Conservation (phyloP, 179 eudicot species). For the Camellia oleifera region DNA sequence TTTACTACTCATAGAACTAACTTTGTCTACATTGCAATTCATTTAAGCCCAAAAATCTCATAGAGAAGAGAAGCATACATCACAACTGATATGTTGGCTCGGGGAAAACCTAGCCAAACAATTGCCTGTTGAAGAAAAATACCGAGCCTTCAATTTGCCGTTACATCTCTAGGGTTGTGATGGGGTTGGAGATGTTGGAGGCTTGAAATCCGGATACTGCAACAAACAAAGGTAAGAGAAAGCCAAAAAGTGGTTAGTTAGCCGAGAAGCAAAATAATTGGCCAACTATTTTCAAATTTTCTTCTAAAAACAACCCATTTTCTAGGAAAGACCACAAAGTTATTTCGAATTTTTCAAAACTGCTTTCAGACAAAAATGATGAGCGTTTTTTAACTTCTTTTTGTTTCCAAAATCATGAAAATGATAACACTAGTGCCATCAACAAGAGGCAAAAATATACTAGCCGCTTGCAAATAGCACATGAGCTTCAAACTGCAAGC, state of each 20-base stretch:
- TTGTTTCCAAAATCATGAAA: too few species aligned
- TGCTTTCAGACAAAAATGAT: too few species aligned
- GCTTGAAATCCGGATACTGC: conserved; percentile 92
- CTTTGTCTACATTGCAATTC: background rate
- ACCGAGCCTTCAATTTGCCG: background rate
- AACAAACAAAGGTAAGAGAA: conserved; percentile 16
- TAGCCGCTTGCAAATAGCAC: background rate
- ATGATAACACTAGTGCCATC: background rate
- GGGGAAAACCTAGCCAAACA: too few species aligned
- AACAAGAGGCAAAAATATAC: background rate
- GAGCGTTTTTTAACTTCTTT: too few species aligned
- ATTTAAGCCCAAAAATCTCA: background rate
- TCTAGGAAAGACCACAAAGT: too few species aligned
- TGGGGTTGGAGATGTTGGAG: conserved; percentile 86
- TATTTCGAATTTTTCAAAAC: too few species aligned
- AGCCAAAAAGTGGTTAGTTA: too few species aligned
- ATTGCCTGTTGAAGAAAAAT: background rate
- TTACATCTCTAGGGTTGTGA: conserved; percentile 46
- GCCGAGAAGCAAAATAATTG: too few species aligned
- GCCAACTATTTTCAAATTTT: too few species aligned
- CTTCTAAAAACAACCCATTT: too few species aligned
- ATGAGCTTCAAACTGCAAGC: too few species aligned
- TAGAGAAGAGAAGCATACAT: background rate
- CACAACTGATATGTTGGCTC: background rate
- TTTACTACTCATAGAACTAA: background rate